These are phyloP conservation scores for Pisolithus marmoratus DNA, from an alignment of 768 basidiomycete genomes.

Conservation along the genomic window DNA sequence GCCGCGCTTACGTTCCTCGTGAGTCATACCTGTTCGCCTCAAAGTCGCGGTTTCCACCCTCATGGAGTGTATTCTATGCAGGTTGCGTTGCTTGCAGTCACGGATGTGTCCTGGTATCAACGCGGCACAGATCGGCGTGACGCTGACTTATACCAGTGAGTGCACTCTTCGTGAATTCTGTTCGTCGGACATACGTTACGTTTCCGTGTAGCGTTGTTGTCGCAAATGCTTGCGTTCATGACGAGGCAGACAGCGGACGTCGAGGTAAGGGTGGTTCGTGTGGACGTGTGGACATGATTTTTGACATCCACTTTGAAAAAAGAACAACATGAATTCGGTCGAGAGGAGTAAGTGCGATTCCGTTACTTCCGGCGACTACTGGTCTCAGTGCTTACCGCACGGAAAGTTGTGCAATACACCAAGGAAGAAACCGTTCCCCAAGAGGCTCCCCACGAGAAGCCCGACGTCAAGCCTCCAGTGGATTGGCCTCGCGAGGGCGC, in stretches of 20 bases:
- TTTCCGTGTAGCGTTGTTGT: conserved; percentile 36
- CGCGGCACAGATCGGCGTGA: conserved; percentile 66
- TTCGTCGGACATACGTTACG: neutral
- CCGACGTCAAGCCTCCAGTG: conserved; percentile 45
- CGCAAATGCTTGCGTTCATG: conserved; percentile 47
- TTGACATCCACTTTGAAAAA: conserved; percentile 13
- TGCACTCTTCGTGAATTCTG: neutral
- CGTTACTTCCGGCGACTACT: neutral
- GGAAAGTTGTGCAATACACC: conserved; percentile 50
- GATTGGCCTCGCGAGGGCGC: conserved; percentile 62
- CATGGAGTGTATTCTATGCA: conserved; percentile 11
- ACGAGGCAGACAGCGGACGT: conserved; percentile 62
- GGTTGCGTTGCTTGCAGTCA: conserved; percentile 64
- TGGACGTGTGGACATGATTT: neutral
- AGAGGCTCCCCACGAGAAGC: conserved; percentile 61
- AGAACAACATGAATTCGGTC: conserved; percentile 62
- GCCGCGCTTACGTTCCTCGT: conserved; percentile 52
- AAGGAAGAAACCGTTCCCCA: conserved; percentile 45
- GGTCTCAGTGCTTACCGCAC: neutral
- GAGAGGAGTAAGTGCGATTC: conserved; percentile 45
- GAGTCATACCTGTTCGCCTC: conserved; percentile 10
- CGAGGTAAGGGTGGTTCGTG: conserved; percentile 34
- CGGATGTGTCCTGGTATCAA: conserved; percentile 50
- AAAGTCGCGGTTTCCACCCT: too few relatives aligned
- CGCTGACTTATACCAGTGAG: conserved; percentile 60